Percentiles rank a stretch among this genome's conserved stretches.
Evolutionary conservation across 1,139 yeast species (phyloP).

Genomic region (Saccharomycopsis hybrid): DNA sequence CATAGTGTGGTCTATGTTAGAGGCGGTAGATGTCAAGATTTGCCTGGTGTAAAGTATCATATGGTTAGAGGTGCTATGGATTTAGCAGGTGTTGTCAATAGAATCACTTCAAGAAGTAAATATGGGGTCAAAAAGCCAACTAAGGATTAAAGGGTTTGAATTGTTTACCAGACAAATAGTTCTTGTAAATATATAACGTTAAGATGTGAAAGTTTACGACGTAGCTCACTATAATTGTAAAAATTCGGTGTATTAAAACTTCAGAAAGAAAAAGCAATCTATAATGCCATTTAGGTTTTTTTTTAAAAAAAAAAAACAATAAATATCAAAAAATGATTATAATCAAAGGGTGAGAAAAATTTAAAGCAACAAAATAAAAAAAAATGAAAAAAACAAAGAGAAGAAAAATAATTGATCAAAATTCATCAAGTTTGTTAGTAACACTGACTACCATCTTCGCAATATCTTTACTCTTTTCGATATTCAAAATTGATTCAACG

Average conservation of each 20-base stretch:
- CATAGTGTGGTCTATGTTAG: slow-evolving; percentile 93
- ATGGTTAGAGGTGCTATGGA: slow-evolving; percentile 91
- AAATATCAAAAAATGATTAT: no score
- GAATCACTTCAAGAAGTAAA: slow-evolving; percentile 83
- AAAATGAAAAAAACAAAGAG: background rate
- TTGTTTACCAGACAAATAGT: no score
- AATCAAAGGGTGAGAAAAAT: background rate
- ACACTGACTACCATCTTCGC: background rate
- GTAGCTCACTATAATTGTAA: background rate
- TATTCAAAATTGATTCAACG: slow-evolving; percentile 33
- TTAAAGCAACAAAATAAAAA: background rate
- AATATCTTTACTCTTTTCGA: slow-evolving; percentile 23
- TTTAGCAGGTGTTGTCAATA: slow-evolving; percentile 90
- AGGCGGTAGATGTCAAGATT: slow-evolving; percentile 97
- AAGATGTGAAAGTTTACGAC: background rate
- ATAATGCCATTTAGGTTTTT: background rate
- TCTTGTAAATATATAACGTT: slow-evolving; percentile 1
- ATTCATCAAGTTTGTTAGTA: background rate
- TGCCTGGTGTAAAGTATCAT: slow-evolving; percentile 97
- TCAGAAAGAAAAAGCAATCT: no score
- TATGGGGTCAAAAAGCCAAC: slow-evolving; percentile 91
- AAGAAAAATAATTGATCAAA: background rate
- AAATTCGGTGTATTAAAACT: background rate
- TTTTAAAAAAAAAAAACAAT: no score
- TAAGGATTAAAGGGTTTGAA: slow-evolving; percentile 30